Evolutionary conservation across 768 basidiomycete species (phyloP).

Genomic region (Kwoniella sp.): DNA sequence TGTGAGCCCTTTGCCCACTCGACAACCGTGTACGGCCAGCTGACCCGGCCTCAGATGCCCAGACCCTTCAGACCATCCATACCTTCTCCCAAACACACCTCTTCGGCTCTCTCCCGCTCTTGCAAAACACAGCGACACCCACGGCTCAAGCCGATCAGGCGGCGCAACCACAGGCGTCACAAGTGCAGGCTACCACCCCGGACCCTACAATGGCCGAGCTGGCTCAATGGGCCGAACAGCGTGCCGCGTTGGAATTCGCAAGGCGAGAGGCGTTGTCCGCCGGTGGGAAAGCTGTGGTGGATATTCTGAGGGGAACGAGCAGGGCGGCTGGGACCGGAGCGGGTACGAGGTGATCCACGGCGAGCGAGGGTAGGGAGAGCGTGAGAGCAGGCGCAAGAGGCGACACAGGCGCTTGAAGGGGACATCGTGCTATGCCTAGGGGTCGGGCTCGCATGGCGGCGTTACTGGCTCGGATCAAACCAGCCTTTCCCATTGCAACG

Average conservation of each 20-base stretch:
- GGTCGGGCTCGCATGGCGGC: too few species aligned
- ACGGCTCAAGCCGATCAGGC: too few species aligned
- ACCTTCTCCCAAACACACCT: constrained; percentile 10
- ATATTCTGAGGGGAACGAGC: constrained; percentile 10
- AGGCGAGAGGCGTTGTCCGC: constrained; percentile 17
- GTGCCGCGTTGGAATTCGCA: constrained; percentile 18
- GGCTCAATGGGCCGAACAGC: constrained; percentile 18
- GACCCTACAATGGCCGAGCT: constrained; percentile 13
- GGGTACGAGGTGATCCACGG: not conserved
- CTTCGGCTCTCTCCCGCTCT: constrained; percentile 20
- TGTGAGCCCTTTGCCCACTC: constrained; percentile 13
- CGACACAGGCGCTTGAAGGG: too few species aligned
- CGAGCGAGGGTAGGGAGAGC: too few species aligned
- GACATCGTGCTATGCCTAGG: too few species aligned
- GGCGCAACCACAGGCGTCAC: not conserved
- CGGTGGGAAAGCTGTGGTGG: constrained; percentile 16
- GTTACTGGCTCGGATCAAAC: too few species aligned
- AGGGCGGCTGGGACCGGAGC: not conserved
- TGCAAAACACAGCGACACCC: constrained; percentile 1
- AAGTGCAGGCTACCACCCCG: not conserved
- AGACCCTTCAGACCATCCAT: constrained; percentile 4
- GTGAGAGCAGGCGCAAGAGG: too few species aligned
- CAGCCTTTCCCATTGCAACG: too few species aligned
- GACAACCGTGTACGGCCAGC: not conserved
- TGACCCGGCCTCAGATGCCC: constrained; percentile 2